A percentile compares a stretch with the other conserved stretches of the same genome.
Evolutionary conservation across 352 stramenopile genomes (phyloP).

Genomic region (Phytopythium sindhum): DNA sequence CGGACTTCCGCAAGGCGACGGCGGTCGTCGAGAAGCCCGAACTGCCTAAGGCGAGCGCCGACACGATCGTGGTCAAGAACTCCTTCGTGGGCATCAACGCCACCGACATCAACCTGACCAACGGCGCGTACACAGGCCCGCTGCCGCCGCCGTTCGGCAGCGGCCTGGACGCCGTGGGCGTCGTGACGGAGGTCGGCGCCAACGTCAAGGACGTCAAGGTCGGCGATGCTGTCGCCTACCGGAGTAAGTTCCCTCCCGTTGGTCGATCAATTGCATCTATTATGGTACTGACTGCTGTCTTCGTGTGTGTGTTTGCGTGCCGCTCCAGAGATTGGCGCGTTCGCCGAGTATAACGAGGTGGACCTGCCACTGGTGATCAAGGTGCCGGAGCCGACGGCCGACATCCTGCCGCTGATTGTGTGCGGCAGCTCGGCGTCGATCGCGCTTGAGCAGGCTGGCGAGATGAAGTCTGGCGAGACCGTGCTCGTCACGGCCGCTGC

Average conservation of each 20-base stretch:
- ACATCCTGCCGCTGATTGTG: constrained; percentile 32
- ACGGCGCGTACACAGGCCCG: constrained; percentile 32
- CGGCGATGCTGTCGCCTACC: constrained; percentile 29
- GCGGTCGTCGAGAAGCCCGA: constrained; percentile 28
- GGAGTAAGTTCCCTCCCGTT: constrained; percentile 13
- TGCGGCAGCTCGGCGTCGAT: constrained; percentile 38
- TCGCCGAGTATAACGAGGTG: constrained; percentile 45
- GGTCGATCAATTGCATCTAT: no score
- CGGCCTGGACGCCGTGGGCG: constrained; percentile 39
- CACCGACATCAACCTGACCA: constrained; percentile 53
- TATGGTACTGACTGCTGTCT: no score
- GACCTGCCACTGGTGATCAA: constrained; percentile 17
- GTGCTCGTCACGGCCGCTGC: constrained; percentile 35
- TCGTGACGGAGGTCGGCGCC: constrained; percentile 26
- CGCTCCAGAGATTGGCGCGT: constrained; percentile 37
- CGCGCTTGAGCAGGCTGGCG: constrained; percentile 23
- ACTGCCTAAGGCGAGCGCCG: constrained; percentile 16
- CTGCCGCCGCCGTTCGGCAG: constrained; percentile 35
- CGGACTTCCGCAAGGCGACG: constrained; percentile 39
- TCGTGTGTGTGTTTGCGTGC: no score
- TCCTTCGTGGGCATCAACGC: constrained; percentile 44
- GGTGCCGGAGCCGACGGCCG: constrained; percentile 15
- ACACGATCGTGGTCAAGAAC: constrained; percentile 38
- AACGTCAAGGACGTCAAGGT: constrained; percentile 22
- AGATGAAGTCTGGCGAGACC: constrained; percentile 29